phyloP scores from a whole-genome alignment of 2,329 filamentous ascomycete genomes.

The Apiospora arundinis region DNA sequence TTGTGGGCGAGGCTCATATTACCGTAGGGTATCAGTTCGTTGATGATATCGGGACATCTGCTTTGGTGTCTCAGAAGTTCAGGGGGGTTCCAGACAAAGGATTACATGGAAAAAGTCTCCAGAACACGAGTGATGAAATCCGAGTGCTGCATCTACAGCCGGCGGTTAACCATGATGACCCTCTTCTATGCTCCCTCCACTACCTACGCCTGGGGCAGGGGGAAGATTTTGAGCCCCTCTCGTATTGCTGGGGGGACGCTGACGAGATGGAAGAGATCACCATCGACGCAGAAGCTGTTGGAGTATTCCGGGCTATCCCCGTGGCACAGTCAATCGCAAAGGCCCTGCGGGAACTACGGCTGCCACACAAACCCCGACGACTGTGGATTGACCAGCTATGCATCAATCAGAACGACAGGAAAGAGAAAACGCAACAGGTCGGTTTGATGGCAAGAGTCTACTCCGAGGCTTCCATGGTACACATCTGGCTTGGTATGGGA shows the following conservation, averaged over 20 bases:
- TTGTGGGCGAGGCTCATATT: neutral
- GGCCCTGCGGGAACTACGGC: slow-evolving; percentile 1
- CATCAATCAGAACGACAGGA: slow-evolving; percentile 21
- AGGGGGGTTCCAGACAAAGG: neutral
- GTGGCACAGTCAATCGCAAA: neutral
- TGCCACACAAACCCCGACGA: neutral
- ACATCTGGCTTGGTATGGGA: slow-evolving; percentile 10
- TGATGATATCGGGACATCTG: neutral
- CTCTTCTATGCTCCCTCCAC: slow-evolving; percentile 1
- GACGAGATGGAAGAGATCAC: neutral
- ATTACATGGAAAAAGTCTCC: neutral
- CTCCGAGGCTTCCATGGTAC: neutral
- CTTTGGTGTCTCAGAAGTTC: neutral
- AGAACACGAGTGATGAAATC: neutral
- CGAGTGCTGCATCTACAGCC: slow-evolving; percentile 7
- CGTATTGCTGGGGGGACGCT: slow-evolving; percentile 14
- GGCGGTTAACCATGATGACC: neutral
- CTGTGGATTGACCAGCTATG: slow-evolving; percentile 21
- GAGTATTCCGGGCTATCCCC: neutral
- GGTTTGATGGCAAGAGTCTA: slow-evolving; percentile 14
- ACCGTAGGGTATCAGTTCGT: neutral
- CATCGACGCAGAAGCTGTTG: neutral
- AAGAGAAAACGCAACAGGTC: slow-evolving; percentile 16
- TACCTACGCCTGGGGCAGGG: neutral
- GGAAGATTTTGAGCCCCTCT: neutral